Evolutionary conservation across 805 yeast genomes (phyloP).

Genomic region (Peterozyma xylosa): DNA sequence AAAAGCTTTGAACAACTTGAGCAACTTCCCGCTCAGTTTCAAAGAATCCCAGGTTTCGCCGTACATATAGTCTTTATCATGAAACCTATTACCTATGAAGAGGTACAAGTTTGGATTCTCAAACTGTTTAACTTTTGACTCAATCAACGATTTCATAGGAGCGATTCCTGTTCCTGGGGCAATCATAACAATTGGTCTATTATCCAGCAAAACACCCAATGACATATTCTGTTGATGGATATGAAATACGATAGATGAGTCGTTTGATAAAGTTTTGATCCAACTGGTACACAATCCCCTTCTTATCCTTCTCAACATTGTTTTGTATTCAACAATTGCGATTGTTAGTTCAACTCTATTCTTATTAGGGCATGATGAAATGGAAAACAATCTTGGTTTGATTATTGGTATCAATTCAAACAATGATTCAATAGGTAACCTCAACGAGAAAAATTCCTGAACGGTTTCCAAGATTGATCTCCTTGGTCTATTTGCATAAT

Average conservation of each 20-base stretch:
- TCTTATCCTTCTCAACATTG: constrained; percentile 69
- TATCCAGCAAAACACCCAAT: constrained; percentile 15
- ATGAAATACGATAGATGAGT: constrained; percentile 46
- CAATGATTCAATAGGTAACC: constrained; percentile 67
- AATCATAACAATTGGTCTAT: constrained; percentile 57
- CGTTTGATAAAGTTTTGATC: constrained; percentile 42
- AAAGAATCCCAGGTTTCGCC: constrained; percentile 42
- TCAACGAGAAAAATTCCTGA: constrained; percentile 70
- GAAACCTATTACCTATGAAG: constrained; percentile 70
- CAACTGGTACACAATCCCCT: constrained; percentile 80
- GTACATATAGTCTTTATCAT: constrained; percentile 63
- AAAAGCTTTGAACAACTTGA: constrained; percentile 37
- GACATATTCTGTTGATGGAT: constrained; percentile 38
- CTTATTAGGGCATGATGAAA: constrained; percentile 55
- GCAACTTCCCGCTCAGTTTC: constrained; percentile 18
- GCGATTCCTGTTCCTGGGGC: constrained; percentile 98
- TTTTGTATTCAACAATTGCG: constrained; percentile 82
- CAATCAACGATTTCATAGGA: constrained; percentile 73
- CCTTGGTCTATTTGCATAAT: constrained; percentile 91
- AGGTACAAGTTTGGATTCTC: constrained; percentile 33
- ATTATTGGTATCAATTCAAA: constrained; percentile 74
- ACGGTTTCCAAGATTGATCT: constrained; percentile 80
- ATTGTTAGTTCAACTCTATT: constrained; percentile 56
- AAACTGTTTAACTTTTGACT: constrained; percentile 19
- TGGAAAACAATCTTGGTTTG: constrained; percentile 78